Conservation (phyloP, 2,329 filamentous ascomycete species). For the Fusarium avenaceum region DNA sequence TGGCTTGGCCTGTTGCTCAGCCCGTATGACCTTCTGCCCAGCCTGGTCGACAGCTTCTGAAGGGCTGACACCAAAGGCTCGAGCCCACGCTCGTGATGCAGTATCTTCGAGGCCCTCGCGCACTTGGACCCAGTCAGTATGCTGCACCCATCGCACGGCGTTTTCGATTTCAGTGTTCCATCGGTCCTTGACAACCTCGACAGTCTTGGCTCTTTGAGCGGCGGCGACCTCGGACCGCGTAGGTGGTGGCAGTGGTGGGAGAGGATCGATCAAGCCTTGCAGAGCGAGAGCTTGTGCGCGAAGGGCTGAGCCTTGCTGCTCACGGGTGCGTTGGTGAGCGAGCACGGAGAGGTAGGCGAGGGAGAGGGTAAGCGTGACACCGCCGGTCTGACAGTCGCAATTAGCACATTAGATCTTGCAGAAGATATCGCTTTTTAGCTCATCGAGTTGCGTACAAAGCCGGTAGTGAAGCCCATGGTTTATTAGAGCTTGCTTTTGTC, state of each 20-base stretch:
- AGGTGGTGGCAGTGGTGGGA: constrained; percentile 62
- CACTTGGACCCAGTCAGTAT: constrained; percentile 73
- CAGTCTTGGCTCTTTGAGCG: constrained; percentile 66
- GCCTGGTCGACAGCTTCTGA: constrained; percentile 49
- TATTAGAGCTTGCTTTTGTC: constrained; percentile 46
- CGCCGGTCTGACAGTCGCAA: constrained; percentile 70
- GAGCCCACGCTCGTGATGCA: constrained; percentile 61
- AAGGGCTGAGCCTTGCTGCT: constrained; percentile 68
- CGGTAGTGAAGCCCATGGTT: constrained; percentile 79
- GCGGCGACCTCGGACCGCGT: constrained; percentile 65
- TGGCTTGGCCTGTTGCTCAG: constrained; percentile 52
- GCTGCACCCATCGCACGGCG: constrained; percentile 75
- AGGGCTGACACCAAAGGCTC: constrained; percentile 55
- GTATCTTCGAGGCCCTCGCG: constrained; percentile 69
- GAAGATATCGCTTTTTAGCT: constrained; percentile 1
- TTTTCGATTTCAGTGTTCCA: constrained; percentile 83
- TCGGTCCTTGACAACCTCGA: constrained; percentile 78
- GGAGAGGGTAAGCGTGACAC: constrained; percentile 80
- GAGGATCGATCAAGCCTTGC: constrained; percentile 64
- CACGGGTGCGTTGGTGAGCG: constrained; percentile 77
- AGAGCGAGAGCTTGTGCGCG: constrained; percentile 70
- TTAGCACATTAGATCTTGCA: constrained; percentile 16
- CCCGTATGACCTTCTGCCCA: constrained; percentile 50
- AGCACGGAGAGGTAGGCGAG: constrained; percentile 79
- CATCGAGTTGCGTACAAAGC: constrained; percentile 72